These are phyloP conservation scores for Actinidia arguta DNA, from an alignment of 179 eudicot genomes.

Conservation along the genomic window DNA sequence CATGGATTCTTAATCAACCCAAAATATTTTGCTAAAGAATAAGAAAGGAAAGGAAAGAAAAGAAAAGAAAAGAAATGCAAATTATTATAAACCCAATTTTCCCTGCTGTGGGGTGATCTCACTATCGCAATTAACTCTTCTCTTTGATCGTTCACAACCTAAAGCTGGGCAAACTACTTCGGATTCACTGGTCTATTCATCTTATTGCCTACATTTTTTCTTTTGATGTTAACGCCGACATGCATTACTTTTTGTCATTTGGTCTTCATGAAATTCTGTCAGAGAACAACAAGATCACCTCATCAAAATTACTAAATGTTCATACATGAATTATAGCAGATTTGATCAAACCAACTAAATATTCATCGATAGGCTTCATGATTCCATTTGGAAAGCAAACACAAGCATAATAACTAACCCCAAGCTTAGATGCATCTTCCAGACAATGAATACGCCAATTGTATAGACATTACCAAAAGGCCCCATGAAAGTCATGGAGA, in stretches of 20 bases:
- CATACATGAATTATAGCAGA: not conserved
- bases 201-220: conserved; percentile 19
- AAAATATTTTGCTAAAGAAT: conserved; percentile 6
- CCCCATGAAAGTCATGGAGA: not conserved
- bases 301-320: not conserved
- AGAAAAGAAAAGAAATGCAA: not conserved
- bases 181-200: conserved; percentile 21
- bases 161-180: conserved; percentile 19
- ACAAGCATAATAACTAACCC: not conserved
- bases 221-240: conserved; percentile 4
- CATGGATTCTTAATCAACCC: conserved; percentile 50
- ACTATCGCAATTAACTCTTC: conserved; percentile 7
- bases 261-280: conserved; percentile 1
- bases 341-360: not conserved
- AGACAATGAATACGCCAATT: not conserved
- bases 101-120: conserved; percentile 27
- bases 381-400: not conserved
- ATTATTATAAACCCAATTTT: conserved; percentile 33
- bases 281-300: not conserved
- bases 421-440: not conserved
- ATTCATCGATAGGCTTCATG: not conserved
- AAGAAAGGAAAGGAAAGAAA: not conserved
- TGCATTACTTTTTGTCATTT: not conserved
- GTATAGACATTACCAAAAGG: not conserved
- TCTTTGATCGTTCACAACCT: conserved; percentile 24